Base-by-base conservation (phyloP, 2,329 filamentous ascomycete genomes). In the Diaporthe sp. region DNA sequence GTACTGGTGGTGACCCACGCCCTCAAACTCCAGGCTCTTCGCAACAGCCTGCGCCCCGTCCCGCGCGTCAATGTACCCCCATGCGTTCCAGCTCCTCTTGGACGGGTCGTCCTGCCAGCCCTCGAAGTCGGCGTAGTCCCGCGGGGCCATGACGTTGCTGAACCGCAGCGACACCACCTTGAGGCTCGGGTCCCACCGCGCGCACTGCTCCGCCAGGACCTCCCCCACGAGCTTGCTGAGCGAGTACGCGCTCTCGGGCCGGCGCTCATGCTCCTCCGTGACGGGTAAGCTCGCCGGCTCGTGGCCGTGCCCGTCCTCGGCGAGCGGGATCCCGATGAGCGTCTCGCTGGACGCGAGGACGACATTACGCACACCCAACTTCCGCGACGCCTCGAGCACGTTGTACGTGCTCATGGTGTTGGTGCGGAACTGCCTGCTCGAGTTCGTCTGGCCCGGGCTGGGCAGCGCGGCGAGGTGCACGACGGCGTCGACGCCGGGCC, bases 341-440 rank as follows among this genome's bases (percentile, higher is more conserved):
- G 74, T 76, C 74, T 76, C 74, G 52, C 54, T 66, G 50, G 50
- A 60, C 1, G 74, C 74, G 22, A 76, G 71, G 8, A 76, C 74
- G 17, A 76, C 58, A 42, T 74, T 76, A n/a, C 58, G 64, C 12
- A 76, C 38, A 8, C 64, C 74, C 25, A 76, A 52, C 71, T 76
- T 76, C 22, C 74, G 71, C 35, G 61, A 22, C 22, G 74, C 74
- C 67, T 76, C 74, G 30, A 76, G 66, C n/a, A 76, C 74, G 50
- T 76, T 76, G 28, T 76, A 76, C 25, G 74, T 76, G 58, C 74
- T 76, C 55, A 76, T 74, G 10, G 74, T 74, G 60, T 76, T 76
- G 25, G 52, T 72, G 57, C 74, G 71, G 68, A 76, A 76, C 74
- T 76, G 74, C 4, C 74, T 58, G 35, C 54, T 50, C 25, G 61